phyloP scores from a whole-genome alignment of 1,284 basidiomycete genomes.

The Coniferiporia sulphurascens region DNA sequence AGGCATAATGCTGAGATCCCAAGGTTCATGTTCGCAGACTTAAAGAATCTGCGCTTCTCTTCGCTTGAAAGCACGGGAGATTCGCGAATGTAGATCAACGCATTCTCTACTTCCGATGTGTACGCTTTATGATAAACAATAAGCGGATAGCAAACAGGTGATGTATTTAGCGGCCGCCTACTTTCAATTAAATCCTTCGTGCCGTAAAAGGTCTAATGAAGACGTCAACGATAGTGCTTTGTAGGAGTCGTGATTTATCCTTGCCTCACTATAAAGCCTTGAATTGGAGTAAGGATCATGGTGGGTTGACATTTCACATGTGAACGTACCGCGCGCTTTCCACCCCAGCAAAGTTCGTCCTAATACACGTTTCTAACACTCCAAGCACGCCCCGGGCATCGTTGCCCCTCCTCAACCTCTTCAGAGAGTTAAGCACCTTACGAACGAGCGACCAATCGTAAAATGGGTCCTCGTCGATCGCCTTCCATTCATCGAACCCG shows the following conservation, averaged over 20 bases:
- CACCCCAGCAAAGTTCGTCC: constrained; percentile 92
- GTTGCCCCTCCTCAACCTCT: constrained; percentile 56
- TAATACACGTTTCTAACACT: constrained; percentile 88
- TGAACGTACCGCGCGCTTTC: constrained; percentile 71
- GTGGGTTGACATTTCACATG: neutral
- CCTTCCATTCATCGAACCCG: constrained; percentile 87
- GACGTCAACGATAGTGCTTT: constrained; percentile 10
- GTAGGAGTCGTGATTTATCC: constrained; percentile 22
- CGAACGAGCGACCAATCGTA: constrained; percentile 85
- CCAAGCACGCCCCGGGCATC: constrained; percentile 85
- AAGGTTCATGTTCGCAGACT: constrained; percentile 83
- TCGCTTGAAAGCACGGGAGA: constrained; percentile 72
- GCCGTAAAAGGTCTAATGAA: constrained; percentile 74
- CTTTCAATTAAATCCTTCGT: constrained; percentile 86
- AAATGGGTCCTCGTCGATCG: constrained; percentile 77
- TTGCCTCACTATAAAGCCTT: constrained; percentile 85
- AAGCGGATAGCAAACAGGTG: neutral
- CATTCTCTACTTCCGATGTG: constrained; percentile 71
- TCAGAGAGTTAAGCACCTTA: constrained; percentile 62
- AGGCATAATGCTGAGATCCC: constrained; percentile 90
- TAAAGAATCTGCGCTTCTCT: constrained; percentile 92
- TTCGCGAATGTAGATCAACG: constrained; percentile 71
- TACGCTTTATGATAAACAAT: constrained; percentile 49
- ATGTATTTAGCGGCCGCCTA: constrained; percentile 29
- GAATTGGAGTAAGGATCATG: neutral